Base-by-base conservation (phyloP, 805 yeast species). In the Candida takata region DNA sequence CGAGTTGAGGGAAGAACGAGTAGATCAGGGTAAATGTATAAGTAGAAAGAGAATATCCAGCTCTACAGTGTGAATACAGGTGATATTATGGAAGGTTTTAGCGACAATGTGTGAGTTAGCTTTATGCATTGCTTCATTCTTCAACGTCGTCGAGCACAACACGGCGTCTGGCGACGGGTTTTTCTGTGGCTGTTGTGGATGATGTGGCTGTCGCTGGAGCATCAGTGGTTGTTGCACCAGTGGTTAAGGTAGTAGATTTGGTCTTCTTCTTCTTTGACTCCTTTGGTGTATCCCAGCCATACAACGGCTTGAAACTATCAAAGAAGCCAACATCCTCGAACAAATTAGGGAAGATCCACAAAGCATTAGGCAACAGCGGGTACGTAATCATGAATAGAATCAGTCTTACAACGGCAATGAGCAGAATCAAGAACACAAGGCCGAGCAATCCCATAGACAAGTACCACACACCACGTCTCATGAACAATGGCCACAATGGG, bases 331-430 rank as follows among this genome's bases (percentile, higher is more conserved):
- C 88, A 55, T 92, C 98, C 43, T 80, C 98, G 61, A 88, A 92
- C 54, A 92, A 68, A 56, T 90, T 90, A 38, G 98, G 98, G 70
- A 86, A 90, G 31, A 92, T 57, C 98, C 98, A 92, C 56, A 92
- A 70, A n/a, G 95, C 95, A 29, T 77, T 76, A 7, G 77, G 73
- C 38, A 71, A 62, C 2, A 73, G 60, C 32, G 79, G 62, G 45
- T 72, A 70, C 0, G 87, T 72, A 34, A 82, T 47, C 18, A 70
- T 47, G 49, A 77, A 85, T 18, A 92, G 55, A 27, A 88, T 67
- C 55, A 88, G 65, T 54, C 98, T 72, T 24, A 90, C 62, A 29
- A 92, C 69, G 2, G 97, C 95, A 48, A 84, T 59, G 15, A 62
- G 82, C 46, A 92, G 82, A 60, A 92, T 81, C 31, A 74, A 63